phyloP scores from a whole-genome alignment of 768 basidiomycete species.

The Omphalotus guepiniiformis region DNA sequence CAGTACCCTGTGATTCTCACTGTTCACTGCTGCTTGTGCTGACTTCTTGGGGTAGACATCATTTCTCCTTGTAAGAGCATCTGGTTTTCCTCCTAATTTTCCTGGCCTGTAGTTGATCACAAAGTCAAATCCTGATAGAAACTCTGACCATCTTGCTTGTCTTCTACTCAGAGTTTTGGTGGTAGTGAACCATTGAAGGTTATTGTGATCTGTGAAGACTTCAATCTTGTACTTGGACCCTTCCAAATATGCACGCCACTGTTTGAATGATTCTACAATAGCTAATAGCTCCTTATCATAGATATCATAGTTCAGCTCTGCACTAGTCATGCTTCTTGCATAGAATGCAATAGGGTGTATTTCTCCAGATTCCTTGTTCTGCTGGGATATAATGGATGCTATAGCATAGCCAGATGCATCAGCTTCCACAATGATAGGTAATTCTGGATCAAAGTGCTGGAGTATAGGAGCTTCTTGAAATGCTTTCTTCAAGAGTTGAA shows the following conservation, averaged over 20 bases:
- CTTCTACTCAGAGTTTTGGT: constrained; percentile 10
- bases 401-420: constrained; percentile 28
- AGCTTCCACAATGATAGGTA: constrained; percentile 22
- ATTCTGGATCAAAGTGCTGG: constrained; percentile 20
- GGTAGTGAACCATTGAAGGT: constrained; percentile 20
- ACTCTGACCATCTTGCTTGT: constrained; percentile 14
- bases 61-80: too few species aligned
- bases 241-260: constrained; percentile 26
- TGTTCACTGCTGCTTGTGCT: too few species aligned
- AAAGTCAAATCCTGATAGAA: too few species aligned
- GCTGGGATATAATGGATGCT: constrained; percentile 30
- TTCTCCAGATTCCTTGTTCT: constrained; percentile 11
- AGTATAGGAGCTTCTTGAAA: constrained; percentile 20
- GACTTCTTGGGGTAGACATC: too few species aligned
- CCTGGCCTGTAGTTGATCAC: too few species aligned
- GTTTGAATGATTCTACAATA: constrained; percentile 31
- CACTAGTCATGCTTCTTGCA: constrained; percentile 19
- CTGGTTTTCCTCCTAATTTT: too few species aligned
- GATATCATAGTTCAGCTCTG: constrained; percentile 32
- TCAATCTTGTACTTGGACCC: constrained; percentile 10
- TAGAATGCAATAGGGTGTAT: constrained; percentile 33
- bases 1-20: too few species aligned
- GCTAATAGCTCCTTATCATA: constrained; percentile 42
- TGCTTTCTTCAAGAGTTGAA: constrained; percentile 23
- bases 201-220: constrained; percentile 21